Evolutionary conservation across 2,329 filamentous ascomycete species (phyloP).

Genomic region (Cercospora sp.): DNA sequence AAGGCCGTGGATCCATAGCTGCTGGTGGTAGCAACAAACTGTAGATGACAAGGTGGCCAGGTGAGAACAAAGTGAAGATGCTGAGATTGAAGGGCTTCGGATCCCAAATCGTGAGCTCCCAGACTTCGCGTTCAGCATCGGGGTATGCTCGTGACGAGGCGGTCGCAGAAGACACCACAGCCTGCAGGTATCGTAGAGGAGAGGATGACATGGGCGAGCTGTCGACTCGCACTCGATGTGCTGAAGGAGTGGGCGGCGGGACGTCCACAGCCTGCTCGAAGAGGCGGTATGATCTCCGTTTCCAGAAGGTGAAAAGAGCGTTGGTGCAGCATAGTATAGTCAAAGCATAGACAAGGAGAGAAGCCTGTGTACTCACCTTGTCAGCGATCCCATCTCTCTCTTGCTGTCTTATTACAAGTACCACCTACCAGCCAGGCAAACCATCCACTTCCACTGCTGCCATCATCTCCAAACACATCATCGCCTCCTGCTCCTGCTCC

Average conservation of each 20-base stretch:
- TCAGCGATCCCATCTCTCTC: neutral
- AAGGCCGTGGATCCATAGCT: slow-evolving; percentile 74
- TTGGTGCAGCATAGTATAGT: slow-evolving; percentile 69
- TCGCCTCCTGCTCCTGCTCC: slow-evolving; percentile 51
- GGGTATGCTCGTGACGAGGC: slow-evolving; percentile 85
- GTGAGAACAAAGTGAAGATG: slow-evolving; percentile 88
- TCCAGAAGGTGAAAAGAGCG: slow-evolving; percentile 76
- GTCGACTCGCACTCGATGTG: slow-evolving; percentile 82
- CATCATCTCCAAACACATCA: slow-evolving; percentile 72
- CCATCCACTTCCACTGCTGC: slow-evolving; percentile 60
- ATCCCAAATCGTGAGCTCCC: slow-evolving; percentile 94
- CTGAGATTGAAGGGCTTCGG: slow-evolving; percentile 79
- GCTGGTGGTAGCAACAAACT: slow-evolving; percentile 80
- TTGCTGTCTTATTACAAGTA: neutral
- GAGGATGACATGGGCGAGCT: slow-evolving; percentile 77
- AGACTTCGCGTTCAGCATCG: slow-evolving; percentile 80
- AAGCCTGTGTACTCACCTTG: slow-evolving; percentile 36
- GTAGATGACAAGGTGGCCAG: slow-evolving; percentile 88
- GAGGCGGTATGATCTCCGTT: slow-evolving; percentile 82
- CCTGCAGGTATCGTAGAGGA: slow-evolving; percentile 72
- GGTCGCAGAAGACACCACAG: slow-evolving; percentile 64
- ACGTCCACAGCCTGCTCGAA: slow-evolving; percentile 84
- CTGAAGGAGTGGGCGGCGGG: slow-evolving; percentile 76
- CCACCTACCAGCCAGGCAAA: slow-evolving; percentile 61
- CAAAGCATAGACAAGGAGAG: slow-evolving; percentile 70